phyloP scores from a whole-genome alignment of 768 basidiomycete species.

The Panus rudis region DNA sequence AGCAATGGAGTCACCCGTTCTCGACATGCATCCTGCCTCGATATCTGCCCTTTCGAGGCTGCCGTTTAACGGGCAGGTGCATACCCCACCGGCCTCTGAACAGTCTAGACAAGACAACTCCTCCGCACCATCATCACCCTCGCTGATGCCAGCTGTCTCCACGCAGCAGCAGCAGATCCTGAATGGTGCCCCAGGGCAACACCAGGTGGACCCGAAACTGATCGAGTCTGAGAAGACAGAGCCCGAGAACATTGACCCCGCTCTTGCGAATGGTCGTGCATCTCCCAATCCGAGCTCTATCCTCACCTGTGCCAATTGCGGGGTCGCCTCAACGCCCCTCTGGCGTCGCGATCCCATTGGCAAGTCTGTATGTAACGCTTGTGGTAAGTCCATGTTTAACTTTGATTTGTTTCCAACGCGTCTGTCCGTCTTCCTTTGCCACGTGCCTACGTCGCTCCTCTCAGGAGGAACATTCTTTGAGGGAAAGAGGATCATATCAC shows the following conservation, averaged over 20 bases:
- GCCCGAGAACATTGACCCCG: conserved; percentile 19
- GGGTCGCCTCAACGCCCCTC: conserved; percentile 70
- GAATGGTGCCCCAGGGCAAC: conserved; percentile 15
- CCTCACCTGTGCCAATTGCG: conserved; percentile 60
- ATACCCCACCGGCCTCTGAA: conserved; percentile 22
- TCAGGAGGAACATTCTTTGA: conserved; percentile 6
- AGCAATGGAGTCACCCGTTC: conserved; percentile 46
- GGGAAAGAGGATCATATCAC: conserved; percentile 23
- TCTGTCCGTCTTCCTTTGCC: conserved; percentile 20
- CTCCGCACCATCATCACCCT: conserved; percentile 16
- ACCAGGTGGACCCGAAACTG: conserved; percentile 18
- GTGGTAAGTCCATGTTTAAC: conserved; percentile 57
- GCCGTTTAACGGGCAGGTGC: conserved; percentile 31
- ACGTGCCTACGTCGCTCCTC: conserved; percentile 31
- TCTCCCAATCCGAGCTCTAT: conserved; percentile 7
- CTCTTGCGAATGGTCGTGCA: conserved; percentile 10
- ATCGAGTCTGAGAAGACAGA: conserved; percentile 12
- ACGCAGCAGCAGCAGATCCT: conserved; percentile 34
- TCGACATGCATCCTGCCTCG: conserved; percentile 42
- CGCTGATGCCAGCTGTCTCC: conserved; percentile 11
- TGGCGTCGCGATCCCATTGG: conserved; percentile 82
- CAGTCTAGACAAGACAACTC: conserved; percentile 21
- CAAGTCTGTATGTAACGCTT: conserved; percentile 83
- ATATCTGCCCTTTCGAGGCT: conserved; percentile 39
- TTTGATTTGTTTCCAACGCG: conserved; percentile 20